Evolutionary conservation across 78 protist species (phyloP).

Genomic region (Protostelium mycophagum): DNA sequence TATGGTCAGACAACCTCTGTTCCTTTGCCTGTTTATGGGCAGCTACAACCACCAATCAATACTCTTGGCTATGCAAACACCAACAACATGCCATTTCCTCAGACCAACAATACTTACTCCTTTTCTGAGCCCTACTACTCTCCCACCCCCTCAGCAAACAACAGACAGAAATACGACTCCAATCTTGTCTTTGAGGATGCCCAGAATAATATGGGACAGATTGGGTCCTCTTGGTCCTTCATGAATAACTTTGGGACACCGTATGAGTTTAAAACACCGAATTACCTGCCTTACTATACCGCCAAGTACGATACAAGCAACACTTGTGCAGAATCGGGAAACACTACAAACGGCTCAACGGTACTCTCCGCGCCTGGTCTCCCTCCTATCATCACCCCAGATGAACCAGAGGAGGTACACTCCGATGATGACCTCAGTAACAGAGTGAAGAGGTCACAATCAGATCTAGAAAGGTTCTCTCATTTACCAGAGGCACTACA

Average conservation of each 20-base stretch:
- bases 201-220: no score
- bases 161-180: neutral
- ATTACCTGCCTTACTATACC: neutral
- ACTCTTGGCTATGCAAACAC: neutral
- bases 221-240: no score
- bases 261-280: neutral
- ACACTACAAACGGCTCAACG: neutral
- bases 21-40: neutral
- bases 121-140: neutral
- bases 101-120: neutral
- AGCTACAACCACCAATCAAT: neutral
- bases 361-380: no score
- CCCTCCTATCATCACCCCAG: no score
- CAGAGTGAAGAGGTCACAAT: neutral
- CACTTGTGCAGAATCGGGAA: neutral
- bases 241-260: no score
- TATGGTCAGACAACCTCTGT: neutral
- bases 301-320: neutral
- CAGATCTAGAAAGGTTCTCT: neutral
- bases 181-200: neutral
- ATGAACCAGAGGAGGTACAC: neutral
- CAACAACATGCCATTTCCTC: no score
- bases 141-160: neutral
- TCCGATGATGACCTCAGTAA: neutral
- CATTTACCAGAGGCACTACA: neutral